Evolutionary conservation across 805 yeast species (phyloP), one percentile per base, ranked within the genome.

Genomic region (Candida michaelii): DNA sequence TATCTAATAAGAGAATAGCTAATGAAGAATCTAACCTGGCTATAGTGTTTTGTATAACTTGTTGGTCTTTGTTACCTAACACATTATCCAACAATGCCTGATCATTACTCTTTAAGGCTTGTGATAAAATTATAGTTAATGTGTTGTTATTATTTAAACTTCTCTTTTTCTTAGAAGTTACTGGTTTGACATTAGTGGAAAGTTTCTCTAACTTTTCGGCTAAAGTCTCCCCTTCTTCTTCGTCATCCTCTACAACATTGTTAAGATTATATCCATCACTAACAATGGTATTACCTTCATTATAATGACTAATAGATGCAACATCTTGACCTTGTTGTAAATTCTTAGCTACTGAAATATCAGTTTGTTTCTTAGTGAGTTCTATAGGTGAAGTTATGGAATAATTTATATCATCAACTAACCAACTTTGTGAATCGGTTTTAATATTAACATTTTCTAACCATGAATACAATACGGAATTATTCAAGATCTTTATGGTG

Each of bases 91-190:
- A 72, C 43, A 93, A 70, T 8, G 93, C 69, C 54, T 83, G 89
- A 60, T 93, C 99, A 55, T 86, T 87, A 15, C 95, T 82, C 54
- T 80, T 82, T 48, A 93, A 73, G 0, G 99, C 91, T 66, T 93
- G 99, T 11, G 90, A 73, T 34, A 93, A 71, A n/a, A 93, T 79
- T 1, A 85, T 82, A 1, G 96, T 80, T 46, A 90, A 77, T 11
- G 71, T 59, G 39, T 93, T 95, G 7, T 80, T 76, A 15, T 81
- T 78, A 9, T 53, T 55, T 27, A 55, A 54, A 43, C 73, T 74
- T 47, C 77, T 75, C 17, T 16, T 13, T 34, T 65, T 63, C 19
- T 49, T 47, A 46, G 64, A 62, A 39, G 52, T 52, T 35, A 50
- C 42, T 24, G 60, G 49, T 31, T 49, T 60, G 35, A 49, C 39